phyloP scores from a whole-genome alignment of 2,329 filamentous ascomycete species.

The Botryotinia narcissicola region DNA sequence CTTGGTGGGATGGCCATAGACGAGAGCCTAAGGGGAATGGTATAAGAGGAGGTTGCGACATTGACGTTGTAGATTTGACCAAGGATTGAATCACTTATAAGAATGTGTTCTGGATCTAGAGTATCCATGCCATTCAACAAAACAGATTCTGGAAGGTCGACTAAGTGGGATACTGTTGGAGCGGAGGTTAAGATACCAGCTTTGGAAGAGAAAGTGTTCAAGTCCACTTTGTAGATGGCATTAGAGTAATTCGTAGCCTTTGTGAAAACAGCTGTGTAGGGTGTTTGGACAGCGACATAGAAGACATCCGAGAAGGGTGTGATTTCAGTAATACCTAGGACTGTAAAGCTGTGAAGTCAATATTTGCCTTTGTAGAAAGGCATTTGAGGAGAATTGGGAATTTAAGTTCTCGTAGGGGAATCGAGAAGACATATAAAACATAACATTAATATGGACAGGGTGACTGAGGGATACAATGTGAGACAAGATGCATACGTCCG shows the following conservation, averaged over 20 bases:
- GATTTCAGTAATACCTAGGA: constrained; percentile 34
- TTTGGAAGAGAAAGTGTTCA: constrained; percentile 24
- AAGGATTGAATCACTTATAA: constrained; percentile 29
- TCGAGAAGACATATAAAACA: background rate
- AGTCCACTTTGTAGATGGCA: constrained; percentile 31
- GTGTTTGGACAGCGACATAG: constrained; percentile 28
- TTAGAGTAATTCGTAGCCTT: constrained; percentile 25
- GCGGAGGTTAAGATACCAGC: background rate
- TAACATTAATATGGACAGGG: background rate
- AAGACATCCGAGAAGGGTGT: constrained; percentile 35
- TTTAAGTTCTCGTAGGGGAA: background rate
- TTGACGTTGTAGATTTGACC: constrained; percentile 32
- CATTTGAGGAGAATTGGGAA: background rate
- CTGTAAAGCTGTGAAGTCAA: background rate
- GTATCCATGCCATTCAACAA: constrained; percentile 34
- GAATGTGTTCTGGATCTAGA: constrained; percentile 24
- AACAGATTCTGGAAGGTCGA: constrained; percentile 17
- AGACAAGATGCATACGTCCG: background rate
- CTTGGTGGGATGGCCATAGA: constrained; percentile 25
- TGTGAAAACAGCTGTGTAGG: constrained; percentile 33
- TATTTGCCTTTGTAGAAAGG: background rate
- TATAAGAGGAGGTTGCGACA: constrained; percentile 29
- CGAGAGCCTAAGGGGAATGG: constrained; percentile 31
- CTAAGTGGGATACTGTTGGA: constrained; percentile 18
- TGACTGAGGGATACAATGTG: background rate